phyloP scores from a whole-genome alignment of 1,284 basidiomycete genomes.

The Mycosarcoma maydis region DNA sequence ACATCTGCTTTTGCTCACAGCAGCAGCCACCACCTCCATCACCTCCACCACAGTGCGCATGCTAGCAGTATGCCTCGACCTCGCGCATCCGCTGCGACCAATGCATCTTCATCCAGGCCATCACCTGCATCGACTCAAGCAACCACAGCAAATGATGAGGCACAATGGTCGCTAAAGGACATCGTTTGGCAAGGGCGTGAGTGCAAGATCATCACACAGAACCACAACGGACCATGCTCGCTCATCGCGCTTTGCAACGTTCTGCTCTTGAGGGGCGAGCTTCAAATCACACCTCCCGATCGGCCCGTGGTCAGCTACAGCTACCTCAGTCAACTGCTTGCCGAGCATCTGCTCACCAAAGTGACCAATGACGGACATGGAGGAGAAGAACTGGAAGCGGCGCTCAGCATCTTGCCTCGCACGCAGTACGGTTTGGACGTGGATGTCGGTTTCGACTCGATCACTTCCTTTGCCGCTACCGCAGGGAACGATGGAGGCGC shows the following conservation, averaged over 20 bases:
- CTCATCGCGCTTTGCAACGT: conserved; percentile 78
- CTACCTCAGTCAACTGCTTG: conserved; percentile 81
- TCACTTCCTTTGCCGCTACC: conserved; percentile 40
- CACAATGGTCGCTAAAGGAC: conserved; percentile 59
- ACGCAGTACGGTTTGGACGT: conserved; percentile 75
- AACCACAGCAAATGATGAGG: conserved; percentile 30
- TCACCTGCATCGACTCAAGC: background rate
- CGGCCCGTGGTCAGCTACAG: conserved; percentile 79
- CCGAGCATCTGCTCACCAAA: conserved; percentile 76
- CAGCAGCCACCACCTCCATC: conserved; percentile 7
- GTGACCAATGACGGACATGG: conserved; percentile 60
- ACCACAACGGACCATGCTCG: conserved; percentile 77
- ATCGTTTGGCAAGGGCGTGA: conserved; percentile 50
- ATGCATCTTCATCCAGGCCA: background rate
- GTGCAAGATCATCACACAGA: conserved; percentile 69
- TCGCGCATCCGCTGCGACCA: background rate
- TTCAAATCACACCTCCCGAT: conserved; percentile 71
- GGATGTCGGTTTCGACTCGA: conserved; percentile 52
- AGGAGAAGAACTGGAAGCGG: conserved; percentile 75
- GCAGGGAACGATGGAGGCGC: conserved; percentile 67
- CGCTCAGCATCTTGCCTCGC: conserved; percentile 81
- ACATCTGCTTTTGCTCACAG: conserved; percentile 6
- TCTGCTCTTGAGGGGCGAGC: conserved; percentile 50
- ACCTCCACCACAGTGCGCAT: background rate
- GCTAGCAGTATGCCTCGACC: background rate